Conservation (phyloP, 345 rosid genomes). For the Anastatica hierochuntica region DNA sequence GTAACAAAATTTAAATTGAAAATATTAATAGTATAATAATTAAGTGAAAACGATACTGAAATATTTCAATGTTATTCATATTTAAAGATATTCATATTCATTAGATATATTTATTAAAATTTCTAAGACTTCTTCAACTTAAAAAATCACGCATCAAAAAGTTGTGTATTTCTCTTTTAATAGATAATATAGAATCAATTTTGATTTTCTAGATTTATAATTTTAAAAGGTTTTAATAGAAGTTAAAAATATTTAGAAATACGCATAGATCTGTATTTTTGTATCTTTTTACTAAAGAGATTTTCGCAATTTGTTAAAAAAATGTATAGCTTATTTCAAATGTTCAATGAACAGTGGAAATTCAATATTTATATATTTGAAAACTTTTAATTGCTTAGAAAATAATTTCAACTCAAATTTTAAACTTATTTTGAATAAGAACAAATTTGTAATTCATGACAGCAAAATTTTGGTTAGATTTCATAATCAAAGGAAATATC, state of each 20-base stretch:
- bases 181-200: no score
- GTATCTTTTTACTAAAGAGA: background rate
- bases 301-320: background rate
- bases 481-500: background rate
- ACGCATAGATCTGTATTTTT: background rate
- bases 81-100: no score
- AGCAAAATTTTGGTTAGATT: background rate
- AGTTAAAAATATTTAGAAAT: background rate
- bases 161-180: no score
- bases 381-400: background rate
- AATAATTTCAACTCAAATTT: background rate
- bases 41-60: no score
- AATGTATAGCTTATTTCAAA: background rate
- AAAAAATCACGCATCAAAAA: no score
- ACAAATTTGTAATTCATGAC: no score
- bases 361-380: background rate
- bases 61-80: no score
- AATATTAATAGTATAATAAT: no score
- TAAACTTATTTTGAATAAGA: background rate
- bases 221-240: background rate
- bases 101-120: no score
- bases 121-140: no score
- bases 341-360: background rate
- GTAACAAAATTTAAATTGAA: no score
- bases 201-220: no score